Base-by-base conservation (phyloP, 1,284 basidiomycete species). In the Trichosporon sp. region DNA sequence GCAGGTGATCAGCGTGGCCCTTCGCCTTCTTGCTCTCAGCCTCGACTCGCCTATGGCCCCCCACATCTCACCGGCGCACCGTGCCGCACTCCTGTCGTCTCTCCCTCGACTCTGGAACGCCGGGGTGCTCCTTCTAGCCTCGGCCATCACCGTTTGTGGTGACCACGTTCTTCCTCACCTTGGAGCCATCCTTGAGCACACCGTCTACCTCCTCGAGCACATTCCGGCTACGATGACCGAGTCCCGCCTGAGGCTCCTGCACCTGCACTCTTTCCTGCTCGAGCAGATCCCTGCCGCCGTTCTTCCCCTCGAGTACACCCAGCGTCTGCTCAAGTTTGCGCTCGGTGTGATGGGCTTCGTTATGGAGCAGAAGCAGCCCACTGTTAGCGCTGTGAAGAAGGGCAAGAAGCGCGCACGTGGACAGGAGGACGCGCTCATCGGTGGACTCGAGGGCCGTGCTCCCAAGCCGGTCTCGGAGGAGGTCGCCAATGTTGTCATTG, bases 401-500 rank as follows among this genome's bases (percentile, higher is more conserved):
- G 88, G 89, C 65, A 94, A 91, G 84, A 95, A 93, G 81, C 86
- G 91, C 54, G 87, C 88, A 19, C 87, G 90, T 40, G 90, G 88
- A 67, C 91, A 92, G 78, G 92, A 90, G 32, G 92, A 93, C 74
- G 91, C 91, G 75, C 84, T 92, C 8, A 90, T 96, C 78, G 89
- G 88, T 68, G 79, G 85, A 4, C 73, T 84, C 12, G 82, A 84
- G 64, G 85, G 87, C 0, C 85, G 86, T 51, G 83, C 85, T 35
- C 84, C 87, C 2, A 78, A 89, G 38, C 90, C 87, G 73, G 79
- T 87, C 0, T 86, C 86, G 0, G 70, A 73, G 3, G 84, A 85
- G 26, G 90, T 91, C 32, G 88, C 87, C 19, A 84, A 88, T 31
- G 84, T 87, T 12, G 74, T 92, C 35, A 77, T 92, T 7, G 78